Conservation (phyloP, 2,329 filamentous ascomycete genomes). For the Aspergillus oerlinghausenensis region DNA sequence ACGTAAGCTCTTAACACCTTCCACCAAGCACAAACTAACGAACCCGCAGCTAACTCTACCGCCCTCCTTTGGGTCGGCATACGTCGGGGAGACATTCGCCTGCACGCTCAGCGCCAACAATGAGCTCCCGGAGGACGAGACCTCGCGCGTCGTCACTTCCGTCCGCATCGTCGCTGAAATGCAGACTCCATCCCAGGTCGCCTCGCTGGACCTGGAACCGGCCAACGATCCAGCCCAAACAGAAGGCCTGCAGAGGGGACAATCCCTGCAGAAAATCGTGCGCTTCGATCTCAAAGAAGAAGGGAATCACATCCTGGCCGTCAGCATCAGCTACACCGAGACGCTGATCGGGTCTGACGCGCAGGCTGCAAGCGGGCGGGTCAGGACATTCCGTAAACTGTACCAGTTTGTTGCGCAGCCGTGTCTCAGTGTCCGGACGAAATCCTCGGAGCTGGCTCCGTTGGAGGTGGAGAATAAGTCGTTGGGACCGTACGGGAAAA, state of each 20-base stretch:
- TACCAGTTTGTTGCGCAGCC: constrained; percentile 96
- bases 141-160: constrained; percentile 57
- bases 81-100: constrained; percentile 90
- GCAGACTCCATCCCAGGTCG: constrained; percentile 78
- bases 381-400: constrained; percentile 85
- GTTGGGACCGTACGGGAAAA: constrained; percentile 42
- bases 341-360: constrained; percentile 52
- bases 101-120: constrained; percentile 97
- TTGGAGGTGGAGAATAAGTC: constrained; percentile 43
- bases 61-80: constrained; percentile 86
- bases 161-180: constrained; percentile 87
- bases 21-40: neutral
- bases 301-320: constrained; percentile 86
- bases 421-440: constrained; percentile 84
- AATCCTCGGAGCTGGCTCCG: constrained; percentile 62
- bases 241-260: constrained; percentile 41
- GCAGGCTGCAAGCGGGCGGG: constrained; percentile 54
- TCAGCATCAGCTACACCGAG: constrained; percentile 92
- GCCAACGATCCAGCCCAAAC: constrained; percentile 45
- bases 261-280: constrained; percentile 75
- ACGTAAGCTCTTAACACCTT: constrained; percentile 31
- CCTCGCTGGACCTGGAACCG: constrained; percentile 55
- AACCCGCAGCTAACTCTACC: constrained; percentile 66
- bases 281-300: constrained; percentile 89
- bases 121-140: constrained; percentile 52